Evolutionary conservation across 23 red algal genomes (phyloP).

Genomic region (Chondrus crispus): DNA sequence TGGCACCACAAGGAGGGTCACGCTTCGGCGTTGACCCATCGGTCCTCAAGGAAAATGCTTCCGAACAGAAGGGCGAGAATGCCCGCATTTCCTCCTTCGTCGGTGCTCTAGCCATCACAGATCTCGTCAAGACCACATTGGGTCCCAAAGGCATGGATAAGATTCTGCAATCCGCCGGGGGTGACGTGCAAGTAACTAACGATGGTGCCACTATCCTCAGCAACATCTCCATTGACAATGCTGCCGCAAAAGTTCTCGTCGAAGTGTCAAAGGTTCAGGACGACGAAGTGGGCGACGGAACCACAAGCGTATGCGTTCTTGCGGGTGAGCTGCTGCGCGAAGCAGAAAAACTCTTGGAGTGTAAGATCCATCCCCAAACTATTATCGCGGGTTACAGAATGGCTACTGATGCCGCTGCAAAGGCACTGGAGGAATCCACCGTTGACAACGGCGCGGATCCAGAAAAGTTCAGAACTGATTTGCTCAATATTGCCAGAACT

Average conservation of each 20-base stretch:
- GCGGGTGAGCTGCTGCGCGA: slow-evolving; percentile 95
- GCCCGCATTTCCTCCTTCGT: slow-evolving; percentile 93
- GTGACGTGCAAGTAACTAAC: slow-evolving; percentile 92
- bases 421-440: slow-evolving; percentile 66
- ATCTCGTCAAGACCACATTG: slow-evolving; percentile 95
- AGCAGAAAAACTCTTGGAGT: slow-evolving; percentile 96
- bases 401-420: slow-evolving; percentile 61
- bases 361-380: slow-evolving; percentile 86
- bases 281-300: slow-evolving; percentile 98
- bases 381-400: slow-evolving; percentile 78
- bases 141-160: slow-evolving; percentile 95
- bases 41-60: slow-evolving; percentile 79
- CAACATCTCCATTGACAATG: slow-evolving; percentile 85
- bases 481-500: slow-evolving; percentile 88
- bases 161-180: slow-evolving; percentile 85
- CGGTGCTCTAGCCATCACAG: slow-evolving; percentile 92
- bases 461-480: slow-evolving; percentile 59
- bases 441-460: slow-evolving; percentile 68
- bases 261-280: slow-evolving; percentile 93
- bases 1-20: slow-evolving; percentile 30
- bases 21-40: slow-evolving; percentile 66
- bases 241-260: slow-evolving; percentile 93
- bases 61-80: slow-evolving; percentile 92
- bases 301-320: slow-evolving; percentile 95
- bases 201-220: slow-evolving; percentile 97